phyloP scores from a whole-genome alignment of 2,329 filamentous ascomycete genomes.

The Epichloe sibirici region DNA sequence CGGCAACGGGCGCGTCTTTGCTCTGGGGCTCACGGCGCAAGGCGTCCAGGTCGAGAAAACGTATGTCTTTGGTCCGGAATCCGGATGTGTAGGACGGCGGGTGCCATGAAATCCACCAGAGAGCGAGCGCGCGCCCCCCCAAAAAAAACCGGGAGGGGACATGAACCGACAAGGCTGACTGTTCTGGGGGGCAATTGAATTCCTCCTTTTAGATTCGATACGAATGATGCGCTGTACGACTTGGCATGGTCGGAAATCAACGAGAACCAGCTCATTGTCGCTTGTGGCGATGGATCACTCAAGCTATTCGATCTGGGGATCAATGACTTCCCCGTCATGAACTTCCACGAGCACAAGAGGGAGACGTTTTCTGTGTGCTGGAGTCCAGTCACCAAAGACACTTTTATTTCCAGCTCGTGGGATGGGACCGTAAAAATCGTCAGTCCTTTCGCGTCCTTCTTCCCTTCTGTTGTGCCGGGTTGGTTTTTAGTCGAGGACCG shows the following conservation, averaged over 20 bases:
- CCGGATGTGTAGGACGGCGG: no score
- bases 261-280: slow-evolving; percentile 83
- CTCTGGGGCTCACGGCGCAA: slow-evolving; percentile 68
- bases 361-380: slow-evolving; percentile 89
- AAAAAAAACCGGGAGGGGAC: no score
- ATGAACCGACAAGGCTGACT: neutral
- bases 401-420: slow-evolving; percentile 86
- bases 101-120: no score
- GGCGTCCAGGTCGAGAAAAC: slow-evolving; percentile 78
- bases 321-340: slow-evolving; percentile 75
- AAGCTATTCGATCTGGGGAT: slow-evolving; percentile 85
- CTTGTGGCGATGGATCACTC: slow-evolving; percentile 84
- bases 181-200: neutral
- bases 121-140: no score
- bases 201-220: slow-evolving; percentile 61
- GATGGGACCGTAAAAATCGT: slow-evolving; percentile 89
- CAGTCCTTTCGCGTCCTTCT: slow-evolving; percentile 12
- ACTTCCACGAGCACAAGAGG: slow-evolving; percentile 84
- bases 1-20: slow-evolving; percentile 83
- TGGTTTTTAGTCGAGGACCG: neutral
- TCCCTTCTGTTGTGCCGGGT: neutral
- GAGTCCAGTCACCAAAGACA: slow-evolving; percentile 85
- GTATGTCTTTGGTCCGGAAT: slow-evolving; percentile 28
- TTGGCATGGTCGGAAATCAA: slow-evolving; percentile 91
- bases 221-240: slow-evolving; percentile 94